Evolutionary conservation across 768 basidiomycete genomes (phyloP).

Genomic region (Hericium rajendrae): DNA sequence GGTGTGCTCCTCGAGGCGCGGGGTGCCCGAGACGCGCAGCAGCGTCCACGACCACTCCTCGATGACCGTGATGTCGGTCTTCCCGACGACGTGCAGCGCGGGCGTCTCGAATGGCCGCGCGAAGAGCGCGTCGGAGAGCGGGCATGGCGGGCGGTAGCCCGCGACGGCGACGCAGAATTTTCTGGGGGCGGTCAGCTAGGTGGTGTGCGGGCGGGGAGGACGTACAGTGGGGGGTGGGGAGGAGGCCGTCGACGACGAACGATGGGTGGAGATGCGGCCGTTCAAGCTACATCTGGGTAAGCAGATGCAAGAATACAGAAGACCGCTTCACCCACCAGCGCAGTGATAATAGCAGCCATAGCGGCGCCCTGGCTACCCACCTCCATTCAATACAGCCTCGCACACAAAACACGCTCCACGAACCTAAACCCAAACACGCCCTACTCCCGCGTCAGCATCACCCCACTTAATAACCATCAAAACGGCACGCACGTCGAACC

Average conservation of each 20-base stretch:
- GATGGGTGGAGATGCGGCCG: constrained; percentile 40
- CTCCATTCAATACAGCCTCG: background rate
- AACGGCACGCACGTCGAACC: constrained; percentile 51
- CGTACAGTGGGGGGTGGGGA: constrained; percentile 67
- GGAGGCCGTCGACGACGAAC: constrained; percentile 55
- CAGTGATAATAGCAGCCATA: constrained; percentile 60
- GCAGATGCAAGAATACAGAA: no score
- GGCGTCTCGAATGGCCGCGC: constrained; percentile 50
- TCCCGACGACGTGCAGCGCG: constrained; percentile 69
- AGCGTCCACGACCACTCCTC: constrained; percentile 57
- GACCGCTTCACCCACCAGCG: constrained; percentile 40
- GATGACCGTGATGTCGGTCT: constrained; percentile 63
- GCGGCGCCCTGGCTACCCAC: constrained; percentile 62
- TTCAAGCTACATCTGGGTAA: constrained; percentile 33
- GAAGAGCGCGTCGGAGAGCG: constrained; percentile 42
- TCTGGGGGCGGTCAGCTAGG: constrained; percentile 25
- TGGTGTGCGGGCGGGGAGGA: background rate
- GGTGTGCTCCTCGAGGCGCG: constrained; percentile 65
- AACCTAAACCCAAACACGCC: constrained; percentile 78
- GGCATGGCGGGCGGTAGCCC: constrained; percentile 48
- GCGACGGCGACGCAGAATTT: constrained; percentile 69
- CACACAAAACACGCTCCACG: constrained; percentile 2
- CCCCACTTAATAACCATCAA: constrained; percentile 35
- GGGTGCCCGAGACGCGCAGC: constrained; percentile 41
- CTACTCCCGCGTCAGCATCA: constrained; percentile 35